These are phyloP conservation scores for Penicillium rolfsii DNA, from an alignment of 2,329 filamentous ascomycete genomes.

Conservation along the genomic window DNA sequence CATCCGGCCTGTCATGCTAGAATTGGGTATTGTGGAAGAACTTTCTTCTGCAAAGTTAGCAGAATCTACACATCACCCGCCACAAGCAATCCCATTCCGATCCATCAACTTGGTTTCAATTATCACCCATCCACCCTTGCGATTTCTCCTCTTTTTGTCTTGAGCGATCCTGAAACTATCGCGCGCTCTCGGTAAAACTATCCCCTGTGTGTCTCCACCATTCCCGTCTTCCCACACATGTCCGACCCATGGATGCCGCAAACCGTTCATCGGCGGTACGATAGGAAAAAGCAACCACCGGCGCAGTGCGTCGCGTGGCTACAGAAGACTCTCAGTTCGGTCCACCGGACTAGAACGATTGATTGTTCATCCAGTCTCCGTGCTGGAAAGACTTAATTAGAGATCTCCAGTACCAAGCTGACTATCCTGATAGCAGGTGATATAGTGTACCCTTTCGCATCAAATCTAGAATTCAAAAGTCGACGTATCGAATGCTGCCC, in stretches of 20 bases:
- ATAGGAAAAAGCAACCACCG: background rate
- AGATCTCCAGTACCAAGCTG: background rate
- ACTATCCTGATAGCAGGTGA: background rate
- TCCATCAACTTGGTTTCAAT: background rate
- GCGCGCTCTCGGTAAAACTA: background rate
- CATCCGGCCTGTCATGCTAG: too few species aligned
- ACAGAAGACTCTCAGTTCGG: background rate
- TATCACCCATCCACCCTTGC: too few species aligned
- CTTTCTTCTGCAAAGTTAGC: background rate
- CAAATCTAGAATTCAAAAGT: background rate
- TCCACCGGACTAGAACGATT: too few species aligned
- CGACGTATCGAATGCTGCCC: constrained; percentile 4
- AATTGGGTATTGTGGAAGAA: too few species aligned
- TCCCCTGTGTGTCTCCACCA: background rate
- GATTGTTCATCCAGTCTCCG: too few species aligned
- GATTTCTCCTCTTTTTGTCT: background rate
- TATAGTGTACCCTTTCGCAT: too few species aligned
- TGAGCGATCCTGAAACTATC: background rate
- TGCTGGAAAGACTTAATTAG: background rate
- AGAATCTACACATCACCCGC: background rate
- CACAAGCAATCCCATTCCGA: background rate
- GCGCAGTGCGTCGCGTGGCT: background rate
- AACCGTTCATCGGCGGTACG: constrained; percentile 6
- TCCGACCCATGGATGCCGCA: constrained; percentile 3
- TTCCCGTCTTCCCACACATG: background rate